These are phyloP conservation scores for Sanghuangporus baumii DNA, from an alignment of 1,284 basidiomycete species.

Conservation along the genomic window DNA sequence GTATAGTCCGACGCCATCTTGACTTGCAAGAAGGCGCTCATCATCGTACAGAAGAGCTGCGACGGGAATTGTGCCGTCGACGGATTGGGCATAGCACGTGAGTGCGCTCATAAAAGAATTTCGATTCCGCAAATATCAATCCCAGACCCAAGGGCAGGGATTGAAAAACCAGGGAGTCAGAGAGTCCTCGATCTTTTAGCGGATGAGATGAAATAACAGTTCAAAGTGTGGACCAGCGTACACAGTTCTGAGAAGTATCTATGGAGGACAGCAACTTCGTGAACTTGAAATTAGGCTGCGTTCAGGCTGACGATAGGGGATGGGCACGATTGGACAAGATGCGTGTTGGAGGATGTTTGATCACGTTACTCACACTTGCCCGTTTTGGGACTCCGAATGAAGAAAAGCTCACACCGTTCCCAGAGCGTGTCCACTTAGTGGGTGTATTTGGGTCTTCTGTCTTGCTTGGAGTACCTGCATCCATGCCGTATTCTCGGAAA, in stretches of 20 bases:
- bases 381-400: not conserved
- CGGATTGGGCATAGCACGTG: constrained; percentile 37
- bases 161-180: not conserved
- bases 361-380: constrained; percentile 1
- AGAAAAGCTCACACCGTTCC: not conserved
- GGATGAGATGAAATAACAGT: not conserved
- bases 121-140: not conserved
- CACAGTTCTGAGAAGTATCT: not conserved
- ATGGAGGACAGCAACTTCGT: not conserved
- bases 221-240: not conserved
- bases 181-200: not conserved
- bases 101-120: constrained; percentile 8
- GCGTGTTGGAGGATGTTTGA: constrained; percentile 8
- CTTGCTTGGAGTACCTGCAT: constrained; percentile 3
- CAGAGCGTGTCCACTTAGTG: not conserved
- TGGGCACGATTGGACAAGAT: constrained; percentile 8
- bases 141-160: not conserved
- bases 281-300: not conserved
- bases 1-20: constrained; percentile 83
- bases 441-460: not conserved
- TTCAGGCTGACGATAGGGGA: not conserved
- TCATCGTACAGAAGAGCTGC: constrained; percentile 71
- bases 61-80: constrained; percentile 73
- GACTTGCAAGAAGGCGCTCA: constrained; percentile 68
- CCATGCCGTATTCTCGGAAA: not conserved